Evolutionary conservation across 2,329 filamentous ascomycete genomes (phyloP).

Genomic region (Cladosporium austrohemisphaericum): DNA sequence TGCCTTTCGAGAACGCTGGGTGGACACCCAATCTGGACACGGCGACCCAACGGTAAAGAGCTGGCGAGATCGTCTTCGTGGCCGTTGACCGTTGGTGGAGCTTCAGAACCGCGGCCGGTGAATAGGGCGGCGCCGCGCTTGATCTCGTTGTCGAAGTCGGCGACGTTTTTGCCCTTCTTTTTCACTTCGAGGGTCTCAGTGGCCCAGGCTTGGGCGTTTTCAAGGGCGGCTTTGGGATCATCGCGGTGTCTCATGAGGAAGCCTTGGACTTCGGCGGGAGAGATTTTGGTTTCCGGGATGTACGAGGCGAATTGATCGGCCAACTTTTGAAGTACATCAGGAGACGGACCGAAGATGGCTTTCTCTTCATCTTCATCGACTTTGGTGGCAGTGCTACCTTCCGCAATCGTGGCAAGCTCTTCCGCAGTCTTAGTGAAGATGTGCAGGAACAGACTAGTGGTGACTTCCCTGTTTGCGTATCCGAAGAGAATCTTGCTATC

Average conservation of each 20-base stretch:
- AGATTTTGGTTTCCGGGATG: constrained; percentile 23
- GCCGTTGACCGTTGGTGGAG: not conserved
- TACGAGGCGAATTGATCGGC: constrained; percentile 20
- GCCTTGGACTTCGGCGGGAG: constrained; percentile 24
- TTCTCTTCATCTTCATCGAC: constrained; percentile 40
- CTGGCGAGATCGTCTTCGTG: not conserved
- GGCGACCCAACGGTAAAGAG: no score
- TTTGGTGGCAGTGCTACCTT: constrained; percentile 39
- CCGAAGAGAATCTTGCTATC: constrained; percentile 61
- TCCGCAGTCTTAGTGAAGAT: constrained; percentile 37
- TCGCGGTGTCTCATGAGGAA: constrained; percentile 42
- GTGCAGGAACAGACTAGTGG: constrained; percentile 38
- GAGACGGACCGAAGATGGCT: constrained; percentile 31
- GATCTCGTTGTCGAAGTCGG: constrained; percentile 12
- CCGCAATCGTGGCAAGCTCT: constrained; percentile 38
- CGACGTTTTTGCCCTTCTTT: constrained; percentile 19
- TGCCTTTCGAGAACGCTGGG: no score
- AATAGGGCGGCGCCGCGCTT: constrained; percentile 8
- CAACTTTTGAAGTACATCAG: constrained; percentile 16
- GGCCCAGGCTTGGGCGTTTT: constrained; percentile 40
- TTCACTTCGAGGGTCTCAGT: constrained; percentile 29
- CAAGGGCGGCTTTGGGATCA: constrained; percentile 42
- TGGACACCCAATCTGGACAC: no score
- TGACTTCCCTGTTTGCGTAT: constrained; percentile 37
- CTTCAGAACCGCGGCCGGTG: not conserved